Percentiles rank a stretch among this genome's conserved stretches.
Conservation (phyloP, 768 basidiomycete species). For the Calocybe cyanea region DNA sequence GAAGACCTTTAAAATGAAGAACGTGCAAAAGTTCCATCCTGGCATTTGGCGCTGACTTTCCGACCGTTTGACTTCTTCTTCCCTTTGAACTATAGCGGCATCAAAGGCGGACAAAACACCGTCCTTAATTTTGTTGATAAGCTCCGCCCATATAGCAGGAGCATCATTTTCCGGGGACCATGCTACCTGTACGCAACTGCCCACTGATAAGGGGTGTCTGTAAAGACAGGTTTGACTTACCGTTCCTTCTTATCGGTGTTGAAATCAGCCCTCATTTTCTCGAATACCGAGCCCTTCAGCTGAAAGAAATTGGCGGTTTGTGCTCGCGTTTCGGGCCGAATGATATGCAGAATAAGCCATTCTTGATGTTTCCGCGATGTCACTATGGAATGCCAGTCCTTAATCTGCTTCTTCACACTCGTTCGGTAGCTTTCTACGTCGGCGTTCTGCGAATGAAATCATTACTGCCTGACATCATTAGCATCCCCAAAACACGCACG, state of each 20-base stretch:
- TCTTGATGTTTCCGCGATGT: constrained; percentile 78
- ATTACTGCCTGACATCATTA: constrained; percentile 8
- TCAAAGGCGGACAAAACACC: constrained; percentile 85
- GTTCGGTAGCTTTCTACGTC: constrained; percentile 76
- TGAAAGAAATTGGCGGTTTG: constrained; percentile 71
- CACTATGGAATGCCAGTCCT: constrained; percentile 81
- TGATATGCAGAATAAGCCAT: constrained; percentile 88
- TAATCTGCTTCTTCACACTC: constrained; percentile 78
- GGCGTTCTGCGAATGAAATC: constrained; percentile 38
- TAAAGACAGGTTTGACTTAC: constrained; percentile 31
- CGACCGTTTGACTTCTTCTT: constrained; percentile 87
- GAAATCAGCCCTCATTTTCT: constrained; percentile 90
- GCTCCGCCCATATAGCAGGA: constrained; percentile 83
- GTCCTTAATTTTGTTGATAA: constrained; percentile 87
- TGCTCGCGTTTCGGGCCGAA: constrained; percentile 64
- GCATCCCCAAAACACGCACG: constrained; percentile 38
- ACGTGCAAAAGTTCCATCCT: constrained; percentile 98
- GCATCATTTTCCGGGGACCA: constrained; percentile 72
- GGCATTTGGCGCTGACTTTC: constrained; percentile 90
- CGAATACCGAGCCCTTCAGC: constrained; percentile 79
- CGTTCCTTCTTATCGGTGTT: constrained; percentile 86
- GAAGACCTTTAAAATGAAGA: constrained; percentile 87
- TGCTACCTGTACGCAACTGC: constrained; percentile 77
- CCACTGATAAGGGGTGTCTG: constrained; percentile 13
- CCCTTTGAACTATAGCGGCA: constrained; percentile 65